Evolutionary conservation across 1,284 basidiomycete genomes (phyloP).

Genomic region (Termitomyces sp.): DNA sequence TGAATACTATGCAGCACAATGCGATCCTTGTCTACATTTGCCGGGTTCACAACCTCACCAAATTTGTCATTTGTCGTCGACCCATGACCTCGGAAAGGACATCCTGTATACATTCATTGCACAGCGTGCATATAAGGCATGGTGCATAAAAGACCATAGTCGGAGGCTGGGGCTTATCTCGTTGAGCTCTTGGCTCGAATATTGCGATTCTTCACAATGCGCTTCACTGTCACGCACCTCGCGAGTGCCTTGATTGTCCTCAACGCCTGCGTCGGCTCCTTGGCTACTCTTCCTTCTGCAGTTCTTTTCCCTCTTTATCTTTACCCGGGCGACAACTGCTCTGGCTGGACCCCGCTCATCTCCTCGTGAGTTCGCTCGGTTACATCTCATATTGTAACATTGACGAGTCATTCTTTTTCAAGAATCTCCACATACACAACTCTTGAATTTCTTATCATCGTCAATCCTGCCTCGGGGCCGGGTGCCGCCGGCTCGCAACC

Average conservation of each 20-base stretch:
- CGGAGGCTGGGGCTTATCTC: neutral
- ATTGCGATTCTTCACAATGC: neutral
- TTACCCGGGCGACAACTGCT: conserved; percentile 19
- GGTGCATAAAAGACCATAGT: neutral
- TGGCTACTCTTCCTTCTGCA: conserved; percentile 14
- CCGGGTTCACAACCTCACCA: too few relatives aligned
- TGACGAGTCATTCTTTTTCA: neutral
- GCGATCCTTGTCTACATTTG: too few relatives aligned
- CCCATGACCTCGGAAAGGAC: too few relatives aligned
- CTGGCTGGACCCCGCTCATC: conserved; percentile 20
- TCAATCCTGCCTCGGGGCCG: conserved; percentile 34
- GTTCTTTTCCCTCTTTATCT: conserved; percentile 27
- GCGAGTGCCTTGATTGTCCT: conserved; percentile 1
- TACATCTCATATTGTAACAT: neutral
- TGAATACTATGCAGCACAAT: too few relatives aligned
- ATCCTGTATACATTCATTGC: too few relatives aligned
- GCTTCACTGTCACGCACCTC: neutral
- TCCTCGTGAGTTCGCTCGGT: conserved; percentile 14
- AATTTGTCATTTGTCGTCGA: too few relatives aligned
- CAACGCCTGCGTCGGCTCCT: conserved; percentile 3
- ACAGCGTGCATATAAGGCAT: too few relatives aligned
- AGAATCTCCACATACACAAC: conserved; percentile 27
- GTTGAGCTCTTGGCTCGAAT: too few relatives aligned
- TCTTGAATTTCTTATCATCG: conserved; percentile 28
- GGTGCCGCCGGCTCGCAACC: conserved; percentile 24